Conservation (phyloP, 2,329 filamentous ascomycete genomes). For the Phyllosticta capitalensis region DNA sequence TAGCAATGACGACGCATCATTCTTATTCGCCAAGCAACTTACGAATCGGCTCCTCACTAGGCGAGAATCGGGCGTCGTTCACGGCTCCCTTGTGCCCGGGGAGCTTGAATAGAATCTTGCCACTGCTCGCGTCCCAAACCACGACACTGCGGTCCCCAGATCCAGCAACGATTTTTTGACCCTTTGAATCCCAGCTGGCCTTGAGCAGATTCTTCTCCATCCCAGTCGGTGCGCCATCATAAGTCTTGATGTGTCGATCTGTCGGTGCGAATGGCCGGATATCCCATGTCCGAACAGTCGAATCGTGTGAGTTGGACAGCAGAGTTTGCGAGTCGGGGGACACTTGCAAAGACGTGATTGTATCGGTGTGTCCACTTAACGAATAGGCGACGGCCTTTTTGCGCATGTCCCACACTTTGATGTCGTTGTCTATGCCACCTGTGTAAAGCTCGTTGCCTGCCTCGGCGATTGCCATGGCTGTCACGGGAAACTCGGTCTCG, state of each 20-base stretch:
- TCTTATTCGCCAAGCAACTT: slow-evolving; percentile 33
- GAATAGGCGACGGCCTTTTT: slow-evolving; percentile 84
- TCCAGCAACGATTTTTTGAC: slow-evolving; percentile 79
- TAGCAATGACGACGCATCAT: background rate
- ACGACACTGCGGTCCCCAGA: slow-evolving; percentile 85
- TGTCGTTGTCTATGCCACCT: slow-evolving; percentile 92
- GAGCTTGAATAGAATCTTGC: slow-evolving; percentile 86
- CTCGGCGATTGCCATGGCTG: slow-evolving; percentile 81
- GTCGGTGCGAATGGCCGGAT: slow-evolving; percentile 87
- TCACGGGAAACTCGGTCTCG: slow-evolving; percentile 85
- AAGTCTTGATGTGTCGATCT: slow-evolving; percentile 75
- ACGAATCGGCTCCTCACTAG: slow-evolving; percentile 78
- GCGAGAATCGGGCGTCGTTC: slow-evolving; percentile 87
- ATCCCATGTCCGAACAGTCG: slow-evolving; percentile 91
- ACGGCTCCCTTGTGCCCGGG: slow-evolving; percentile 93
- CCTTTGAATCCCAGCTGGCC: slow-evolving; percentile 80
- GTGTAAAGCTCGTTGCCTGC: slow-evolving; percentile 93
- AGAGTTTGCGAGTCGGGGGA: slow-evolving; percentile 88
- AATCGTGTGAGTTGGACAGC: slow-evolving; percentile 87
- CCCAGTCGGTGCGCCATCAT: slow-evolving; percentile 81
- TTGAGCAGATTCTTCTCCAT: slow-evolving; percentile 86
- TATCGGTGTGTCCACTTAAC: slow-evolving; percentile 83
- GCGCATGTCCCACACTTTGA: slow-evolving; percentile 92
- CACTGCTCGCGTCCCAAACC: slow-evolving; percentile 81
- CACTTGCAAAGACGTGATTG: slow-evolving; percentile 79